Evolutionary conservation across 2,329 filamentous ascomycete species (phyloP).

Genomic region (Trichoderma sp.): DNA sequence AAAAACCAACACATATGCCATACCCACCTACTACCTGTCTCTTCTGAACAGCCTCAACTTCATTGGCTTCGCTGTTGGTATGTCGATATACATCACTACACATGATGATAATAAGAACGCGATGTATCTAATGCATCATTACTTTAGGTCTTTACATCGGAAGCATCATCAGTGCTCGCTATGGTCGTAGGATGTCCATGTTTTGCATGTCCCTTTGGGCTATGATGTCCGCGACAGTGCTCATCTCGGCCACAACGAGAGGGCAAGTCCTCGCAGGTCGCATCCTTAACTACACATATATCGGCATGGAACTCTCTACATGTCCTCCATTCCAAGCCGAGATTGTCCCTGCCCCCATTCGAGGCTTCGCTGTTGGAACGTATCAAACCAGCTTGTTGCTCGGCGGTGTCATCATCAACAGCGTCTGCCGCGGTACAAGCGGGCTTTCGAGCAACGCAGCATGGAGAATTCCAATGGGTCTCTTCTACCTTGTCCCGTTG

Average conservation of each 20-base stretch:
- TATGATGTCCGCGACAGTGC: slow-evolving; percentile 12
- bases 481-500: neutral
- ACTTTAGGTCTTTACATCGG: neutral
- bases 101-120: neutral
- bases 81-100: neutral
- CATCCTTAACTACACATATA: slow-evolving; percentile 13
- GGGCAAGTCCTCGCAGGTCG: slow-evolving; percentile 12
- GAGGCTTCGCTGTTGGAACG: slow-evolving; percentile 7
- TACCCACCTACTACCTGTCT: slow-evolving; percentile 10
- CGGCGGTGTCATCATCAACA: slow-evolving; percentile 5
- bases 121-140: neutral
- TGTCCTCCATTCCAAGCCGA: slow-evolving; percentile 11
- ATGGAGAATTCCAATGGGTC: slow-evolving; percentile 13
- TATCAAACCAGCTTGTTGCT: slow-evolving; percentile 9
- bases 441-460: neutral
- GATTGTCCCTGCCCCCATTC: slow-evolving; percentile 5
- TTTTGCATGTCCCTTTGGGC: slow-evolving; percentile 16
- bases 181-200: slow-evolving; percentile 11
- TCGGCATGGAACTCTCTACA: slow-evolving; percentile 8
- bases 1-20: neutral
- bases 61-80: slow-evolving; percentile 5
- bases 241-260: slow-evolving; percentile 5
- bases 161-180: slow-evolving; percentile 3
- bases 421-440: slow-evolving; percentile 11
- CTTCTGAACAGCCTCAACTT: slow-evolving; percentile 12